These are phyloP conservation scores for Septoria petroselini DNA, from an alignment of 2,329 filamentous ascomycete genomes.

Conservation along the genomic window DNA sequence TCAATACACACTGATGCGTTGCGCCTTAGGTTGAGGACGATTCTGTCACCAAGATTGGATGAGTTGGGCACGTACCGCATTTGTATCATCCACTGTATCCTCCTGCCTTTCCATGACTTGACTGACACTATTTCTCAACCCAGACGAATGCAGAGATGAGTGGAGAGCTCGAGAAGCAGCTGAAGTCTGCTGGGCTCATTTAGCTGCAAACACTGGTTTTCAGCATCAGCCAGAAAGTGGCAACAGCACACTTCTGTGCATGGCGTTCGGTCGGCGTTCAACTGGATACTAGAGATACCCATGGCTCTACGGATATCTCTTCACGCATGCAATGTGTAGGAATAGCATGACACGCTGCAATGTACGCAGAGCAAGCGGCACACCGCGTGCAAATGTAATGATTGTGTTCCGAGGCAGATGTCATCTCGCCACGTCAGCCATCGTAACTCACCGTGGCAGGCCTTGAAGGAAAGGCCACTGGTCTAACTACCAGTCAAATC, in stretches of 20 bases:
- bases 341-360: conserved; percentile 28
- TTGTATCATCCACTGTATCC: conserved; percentile 19
- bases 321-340: conserved; percentile 32
- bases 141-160: conserved; percentile 28
- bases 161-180: conserved; percentile 33
- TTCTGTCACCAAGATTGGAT: conserved; percentile 62
- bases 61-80: conserved; percentile 23
- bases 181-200: conserved; percentile 29
- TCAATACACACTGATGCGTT: conserved; percentile 34
- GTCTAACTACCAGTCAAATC: not conserved
- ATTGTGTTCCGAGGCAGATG: conserved; percentile 1
- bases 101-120: conserved; percentile 3
- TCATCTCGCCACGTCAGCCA: conserved; percentile 2
- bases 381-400: conserved; percentile 33
- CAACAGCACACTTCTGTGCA: conserved; percentile 35
- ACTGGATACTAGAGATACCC: conserved; percentile 28
- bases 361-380: conserved; percentile 34
- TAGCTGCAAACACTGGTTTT: conserved; percentile 35
- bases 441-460: not conserved
- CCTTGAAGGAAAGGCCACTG: not conserved
- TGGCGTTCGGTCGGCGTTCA: conserved; percentile 33
- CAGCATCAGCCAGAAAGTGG: conserved; percentile 22
- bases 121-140: conserved; percentile 20
- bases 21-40: conserved; percentile 41
- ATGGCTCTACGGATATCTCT: conserved; percentile 33